phyloP scores from a whole-genome alignment of 495 filamentous ascomycete genomes.

The Saxispiralis lemnorum region DNA sequence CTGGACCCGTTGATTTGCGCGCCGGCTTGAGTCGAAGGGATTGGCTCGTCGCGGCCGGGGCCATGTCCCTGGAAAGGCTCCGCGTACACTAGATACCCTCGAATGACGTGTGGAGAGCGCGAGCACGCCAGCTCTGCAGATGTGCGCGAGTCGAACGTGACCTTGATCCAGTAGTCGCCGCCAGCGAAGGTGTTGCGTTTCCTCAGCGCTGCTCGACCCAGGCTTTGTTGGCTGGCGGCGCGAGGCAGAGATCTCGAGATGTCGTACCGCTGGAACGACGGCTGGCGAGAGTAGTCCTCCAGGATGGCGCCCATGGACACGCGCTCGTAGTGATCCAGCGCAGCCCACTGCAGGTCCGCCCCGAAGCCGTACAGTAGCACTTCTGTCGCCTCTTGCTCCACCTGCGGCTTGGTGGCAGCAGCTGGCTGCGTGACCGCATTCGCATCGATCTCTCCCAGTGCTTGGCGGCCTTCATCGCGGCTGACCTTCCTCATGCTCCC shows the following conservation, averaged over 20 bases:
- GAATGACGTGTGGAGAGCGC: constrained; percentile 56
- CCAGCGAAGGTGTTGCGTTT: constrained; percentile 60
- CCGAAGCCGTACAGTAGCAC: constrained; percentile 73
- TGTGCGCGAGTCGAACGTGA: constrained; percentile 70
- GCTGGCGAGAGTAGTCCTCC: constrained; percentile 71
- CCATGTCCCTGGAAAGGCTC: constrained; percentile 58
- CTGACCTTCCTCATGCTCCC: constrained; percentile 10
- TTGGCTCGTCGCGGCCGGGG: constrained; percentile 45
- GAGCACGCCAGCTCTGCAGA: constrained; percentile 62
- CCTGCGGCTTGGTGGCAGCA: neutral
- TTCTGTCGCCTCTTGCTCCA: constrained; percentile 49
- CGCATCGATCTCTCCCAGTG: constrained; percentile 12
- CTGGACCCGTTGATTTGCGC: constrained; percentile 9
- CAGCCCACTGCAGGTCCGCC: constrained; percentile 57
- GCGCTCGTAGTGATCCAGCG: constrained; percentile 67
- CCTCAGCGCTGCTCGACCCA: constrained; percentile 51
- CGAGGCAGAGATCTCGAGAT: constrained; percentile 9
- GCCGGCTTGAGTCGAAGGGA: constrained; percentile 24
- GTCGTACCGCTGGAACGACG: constrained; percentile 46
- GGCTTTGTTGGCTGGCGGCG: constrained; percentile 31
- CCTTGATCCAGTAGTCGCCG: constrained; percentile 78
- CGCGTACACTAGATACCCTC: constrained; percentile 59
- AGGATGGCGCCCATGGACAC: constrained; percentile 57
- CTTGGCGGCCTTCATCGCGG: constrained; percentile 1
- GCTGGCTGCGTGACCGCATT: constrained; percentile 19